Conservation (phyloP, 2,329 filamentous ascomycete species). For the Leptoxyphium fumago region DNA sequence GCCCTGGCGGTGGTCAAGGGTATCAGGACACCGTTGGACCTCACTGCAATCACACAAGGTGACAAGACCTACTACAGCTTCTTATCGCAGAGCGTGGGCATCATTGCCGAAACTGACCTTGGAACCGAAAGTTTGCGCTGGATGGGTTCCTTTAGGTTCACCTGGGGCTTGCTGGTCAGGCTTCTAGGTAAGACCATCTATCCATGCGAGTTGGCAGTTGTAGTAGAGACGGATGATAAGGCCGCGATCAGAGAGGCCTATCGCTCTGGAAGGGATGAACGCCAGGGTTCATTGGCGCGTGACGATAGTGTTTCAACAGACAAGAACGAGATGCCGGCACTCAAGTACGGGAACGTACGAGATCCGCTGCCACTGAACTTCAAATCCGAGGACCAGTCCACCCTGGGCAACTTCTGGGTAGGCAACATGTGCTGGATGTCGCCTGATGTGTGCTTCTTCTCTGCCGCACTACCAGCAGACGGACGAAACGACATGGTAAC, state of each 20-base stretch:
- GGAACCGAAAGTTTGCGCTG: slow-evolving; percentile 82
- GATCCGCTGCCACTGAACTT: slow-evolving; percentile 66
- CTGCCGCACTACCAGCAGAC: slow-evolving; percentile 66
- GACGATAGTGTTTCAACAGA: slow-evolving; percentile 2
- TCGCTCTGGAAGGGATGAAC: slow-evolving; percentile 20
- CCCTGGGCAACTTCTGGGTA: slow-evolving; percentile 81
- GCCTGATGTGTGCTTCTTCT: slow-evolving; percentile 73
- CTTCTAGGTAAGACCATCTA: slow-evolving; percentile 65
- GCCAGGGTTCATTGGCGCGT: slow-evolving; percentile 13
- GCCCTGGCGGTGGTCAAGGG: slow-evolving; percentile 81
- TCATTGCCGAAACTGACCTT: slow-evolving; percentile 80
- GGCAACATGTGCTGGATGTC: slow-evolving; percentile 95
- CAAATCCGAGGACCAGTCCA: slow-evolving; percentile 58
- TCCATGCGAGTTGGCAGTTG: slow-evolving; percentile 77
- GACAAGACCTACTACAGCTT: slow-evolving; percentile 64
- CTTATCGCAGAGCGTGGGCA: slow-evolving; percentile 76
- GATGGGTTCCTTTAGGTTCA: slow-evolving; percentile 81
- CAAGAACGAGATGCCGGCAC: slow-evolving; percentile 43
- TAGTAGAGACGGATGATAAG: slow-evolving; percentile 68
- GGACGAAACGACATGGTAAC: slow-evolving; percentile 75
- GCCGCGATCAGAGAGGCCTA: slow-evolving; percentile 60
- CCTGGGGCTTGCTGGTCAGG: slow-evolving; percentile 65
- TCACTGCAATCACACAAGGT: slow-evolving; percentile 78
- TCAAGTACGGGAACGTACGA: slow-evolving; percentile 66
- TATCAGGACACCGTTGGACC: slow-evolving; percentile 65